Base-by-base conservation (phyloP, 2,329 filamentous ascomycete species). In the Colletotrichum viniferum region DNA sequence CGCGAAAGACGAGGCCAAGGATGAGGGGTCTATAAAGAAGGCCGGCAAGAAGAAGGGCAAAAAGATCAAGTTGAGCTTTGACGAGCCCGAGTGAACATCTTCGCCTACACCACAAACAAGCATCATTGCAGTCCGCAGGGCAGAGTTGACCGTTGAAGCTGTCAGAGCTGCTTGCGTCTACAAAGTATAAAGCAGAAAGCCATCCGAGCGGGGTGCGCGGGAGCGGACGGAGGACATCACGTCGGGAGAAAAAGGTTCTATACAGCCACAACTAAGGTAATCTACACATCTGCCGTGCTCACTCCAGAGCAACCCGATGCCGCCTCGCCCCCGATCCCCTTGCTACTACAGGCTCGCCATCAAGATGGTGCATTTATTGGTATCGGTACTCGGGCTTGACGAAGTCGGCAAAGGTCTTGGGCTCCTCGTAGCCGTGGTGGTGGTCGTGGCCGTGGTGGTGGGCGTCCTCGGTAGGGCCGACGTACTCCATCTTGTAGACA, bases 401-500 rank as follows among this genome's bases (percentile, higher is more conserved):
- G 87, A 91, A 98, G 90, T 99, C 95, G 87, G 95, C 95, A 85
- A 98, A 96, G 81, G 95, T 98, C 94, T 98, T 98, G 85, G 96
- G 95, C 88, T 98, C 95, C 86, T 93, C 92, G 84, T 92, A 90
- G 83, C 91, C 92, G 83, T 92, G 90, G 82, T 86, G 86, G 84
- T 89, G 86, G 84, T 90, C 92, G 83, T 92, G 90, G 82, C 86
- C 86, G 84, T 89, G 86, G 84, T 90, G 84, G 85, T 87, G 81
- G 78, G 81, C 79, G 78, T 96, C 93, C 79, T 97, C 94, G 84
- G 93, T 85, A 67, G 96, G 93, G 77, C 97, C 97, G 79, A 98
- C 88, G 87, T 98, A 99, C 85, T 98, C 94, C 95, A 98, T 97
- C 93, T 98, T 97, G 90, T 98, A 96, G 80, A 97, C 95, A 85